Conservation (phyloP, 192 early-diverging fungal species). For the Rhizoclosmatium sp. region DNA sequence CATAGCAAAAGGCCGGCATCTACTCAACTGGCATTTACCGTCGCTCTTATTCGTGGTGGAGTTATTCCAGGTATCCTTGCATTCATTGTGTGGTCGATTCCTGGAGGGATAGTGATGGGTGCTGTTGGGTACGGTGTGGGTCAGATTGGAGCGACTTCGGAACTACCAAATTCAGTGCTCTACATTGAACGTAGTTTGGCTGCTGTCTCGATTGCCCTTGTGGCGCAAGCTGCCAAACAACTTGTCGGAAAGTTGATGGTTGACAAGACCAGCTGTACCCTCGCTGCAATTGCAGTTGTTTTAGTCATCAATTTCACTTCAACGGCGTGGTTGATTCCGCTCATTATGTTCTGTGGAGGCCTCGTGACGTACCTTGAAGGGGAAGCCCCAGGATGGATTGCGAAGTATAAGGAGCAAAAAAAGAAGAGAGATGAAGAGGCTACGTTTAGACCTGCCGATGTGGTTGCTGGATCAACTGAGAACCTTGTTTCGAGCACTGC, state of each 20-base stretch:
- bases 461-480: too few relatives aligned
- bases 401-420: not conserved
- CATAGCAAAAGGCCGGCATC: conserved; percentile 39
- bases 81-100: conserved; percentile 54
- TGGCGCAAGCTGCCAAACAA: conserved; percentile 63
- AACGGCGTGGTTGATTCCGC: conserved; percentile 59
- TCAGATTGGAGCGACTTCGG: conserved; percentile 19
- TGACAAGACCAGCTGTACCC: conserved; percentile 13
- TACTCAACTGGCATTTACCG: conserved; percentile 62
- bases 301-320: conserved; percentile 42
- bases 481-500: too few relatives aligned
- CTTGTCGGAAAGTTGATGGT: conserved; percentile 31
- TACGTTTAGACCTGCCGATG: too few relatives aligned
- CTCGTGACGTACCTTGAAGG: conserved; percentile 34
- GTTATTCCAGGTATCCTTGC: conserved; percentile 54
- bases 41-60: conserved; percentile 59
- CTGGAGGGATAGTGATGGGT: conserved; percentile 63
- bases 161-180: conserved; percentile 42
- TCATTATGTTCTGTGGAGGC: conserved; percentile 63
- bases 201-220: conserved; percentile 66
- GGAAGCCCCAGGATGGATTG: not conserved
- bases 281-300: conserved; percentile 32
- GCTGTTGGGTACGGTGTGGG: conserved; percentile 42
- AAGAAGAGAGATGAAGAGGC: too few relatives aligned
- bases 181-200: conserved; percentile 63